Conservation (phyloP, 2,329 filamentous ascomycete species). For the Botrytis hyacinthi region DNA sequence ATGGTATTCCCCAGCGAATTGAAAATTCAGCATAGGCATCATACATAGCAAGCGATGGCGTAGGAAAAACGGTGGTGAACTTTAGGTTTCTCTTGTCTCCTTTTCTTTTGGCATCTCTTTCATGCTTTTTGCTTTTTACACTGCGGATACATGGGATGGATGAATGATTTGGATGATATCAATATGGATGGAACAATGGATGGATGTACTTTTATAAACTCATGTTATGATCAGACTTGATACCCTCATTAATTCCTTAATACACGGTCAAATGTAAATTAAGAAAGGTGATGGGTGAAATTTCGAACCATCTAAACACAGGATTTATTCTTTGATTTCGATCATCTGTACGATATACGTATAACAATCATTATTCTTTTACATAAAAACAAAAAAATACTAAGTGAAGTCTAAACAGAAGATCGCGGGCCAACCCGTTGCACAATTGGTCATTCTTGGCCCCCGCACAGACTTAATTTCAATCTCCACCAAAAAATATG, state of each 20-base stretch:
- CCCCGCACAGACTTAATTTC: slow-evolving; percentile 6
- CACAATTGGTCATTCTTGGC: slow-evolving; percentile 11
- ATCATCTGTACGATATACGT: background rate
- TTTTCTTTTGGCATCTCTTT: background rate
- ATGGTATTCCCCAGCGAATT: background rate
- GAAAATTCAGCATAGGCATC: background rate
- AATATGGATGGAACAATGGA: slow-evolving; percentile 11
- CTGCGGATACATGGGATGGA: background rate
- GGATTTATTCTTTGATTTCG: background rate
- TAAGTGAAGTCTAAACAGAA: background rate
- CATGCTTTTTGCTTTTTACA: background rate
- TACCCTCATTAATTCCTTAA: slow-evolving; percentile 9
- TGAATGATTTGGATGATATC: background rate
- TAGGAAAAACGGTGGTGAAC: slow-evolving; percentile 6
- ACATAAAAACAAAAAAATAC: background rate
- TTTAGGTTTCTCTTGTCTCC: background rate
- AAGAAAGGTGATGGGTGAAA: background rate
- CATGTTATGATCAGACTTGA: slow-evolving; percentile 4
- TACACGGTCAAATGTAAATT: background rate
- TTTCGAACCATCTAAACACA: background rate
- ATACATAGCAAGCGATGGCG: slow-evolving; percentile 20
- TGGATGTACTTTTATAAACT: slow-evolving; percentile 20
- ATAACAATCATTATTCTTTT: background rate
- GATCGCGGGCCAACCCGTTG: slow-evolving; percentile 16
- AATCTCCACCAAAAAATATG: slow-evolving; percentile 16